These are phyloP conservation scores for Tulasnella sp. DNA, from an alignment of 768 basidiomycete species.

Conservation along the genomic window DNA sequence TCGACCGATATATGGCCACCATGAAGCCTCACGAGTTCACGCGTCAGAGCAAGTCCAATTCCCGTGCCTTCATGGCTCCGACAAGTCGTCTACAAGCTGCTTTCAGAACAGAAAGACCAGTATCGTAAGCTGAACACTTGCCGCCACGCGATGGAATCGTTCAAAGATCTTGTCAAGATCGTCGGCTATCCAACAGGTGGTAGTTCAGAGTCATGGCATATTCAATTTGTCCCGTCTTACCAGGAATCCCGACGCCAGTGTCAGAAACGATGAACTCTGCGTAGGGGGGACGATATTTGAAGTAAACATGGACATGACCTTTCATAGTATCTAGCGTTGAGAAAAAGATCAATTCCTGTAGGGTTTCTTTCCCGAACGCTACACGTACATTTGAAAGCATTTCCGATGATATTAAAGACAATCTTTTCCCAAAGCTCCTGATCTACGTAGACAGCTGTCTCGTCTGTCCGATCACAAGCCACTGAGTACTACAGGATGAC, in stretches of 20 bases:
- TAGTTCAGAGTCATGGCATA: too few species aligned
- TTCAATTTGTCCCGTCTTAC: too few species aligned
- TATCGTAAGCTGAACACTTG: constrained; percentile 14
- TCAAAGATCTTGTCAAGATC: constrained; percentile 27
- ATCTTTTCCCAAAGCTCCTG: constrained; percentile 29
- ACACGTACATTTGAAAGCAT: constrained; percentile 28
- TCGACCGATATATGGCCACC: constrained; percentile 27
- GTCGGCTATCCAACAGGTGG: too few species aligned
- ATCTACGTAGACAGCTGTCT: constrained; percentile 25
- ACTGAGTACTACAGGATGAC: constrained; percentile 22
- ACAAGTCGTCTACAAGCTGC: constrained; percentile 22
- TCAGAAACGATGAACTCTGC: constrained; percentile 29
- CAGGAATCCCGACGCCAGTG: constrained; percentile 32
- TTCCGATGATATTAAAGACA: constrained; percentile 29
- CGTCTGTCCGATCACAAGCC: constrained; percentile 22
- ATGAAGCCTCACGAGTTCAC: constrained; percentile 30
- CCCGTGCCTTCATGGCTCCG: constrained; percentile 31
- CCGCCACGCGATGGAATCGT: constrained; percentile 30
- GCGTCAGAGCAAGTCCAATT: constrained; percentile 30
- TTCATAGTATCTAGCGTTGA: constrained; percentile 27
- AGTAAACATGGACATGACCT: constrained; percentile 27
- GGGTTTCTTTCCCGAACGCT: background rate
- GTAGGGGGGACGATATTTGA: constrained; percentile 22
- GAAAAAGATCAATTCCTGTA: constrained; percentile 22
- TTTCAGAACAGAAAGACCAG: background rate